Percentiles rank a stretch among this genome's conserved stretches.
phyloP scores from a whole-genome alignment of 306 rosid species.

The Vigna unguiculata region DNA sequence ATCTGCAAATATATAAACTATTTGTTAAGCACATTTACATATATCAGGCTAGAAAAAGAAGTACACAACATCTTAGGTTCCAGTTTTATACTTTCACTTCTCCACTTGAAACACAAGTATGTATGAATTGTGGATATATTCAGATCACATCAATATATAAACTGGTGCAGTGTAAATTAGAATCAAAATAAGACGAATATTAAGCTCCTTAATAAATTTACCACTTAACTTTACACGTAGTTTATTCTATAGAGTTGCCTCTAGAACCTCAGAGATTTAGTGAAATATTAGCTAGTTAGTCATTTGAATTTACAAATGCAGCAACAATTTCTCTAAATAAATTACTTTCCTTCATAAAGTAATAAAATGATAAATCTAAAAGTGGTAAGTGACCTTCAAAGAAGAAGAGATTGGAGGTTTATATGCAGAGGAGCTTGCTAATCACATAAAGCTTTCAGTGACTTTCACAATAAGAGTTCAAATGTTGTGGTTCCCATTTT shows the following conservation, averaged over 20 bases:
- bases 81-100: not conserved
- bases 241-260: not conserved
- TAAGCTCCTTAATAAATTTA: not conserved
- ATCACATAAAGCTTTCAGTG: constrained; percentile 1
- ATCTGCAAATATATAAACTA: constrained; percentile 36
- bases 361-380: too few relatives aligned
- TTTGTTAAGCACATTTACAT: constrained; percentile 1
- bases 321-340: not conserved
- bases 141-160: not conserved
- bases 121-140: not conserved
- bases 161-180: constrained; percentile 1
- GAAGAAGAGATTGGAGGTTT: not conserved
- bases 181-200: not conserved
- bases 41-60: constrained; percentile 2
- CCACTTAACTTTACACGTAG: not conserved
- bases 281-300: not conserved
- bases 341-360: not conserved
- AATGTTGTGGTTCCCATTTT: too few relatives aligned
- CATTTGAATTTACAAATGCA: constrained; percentile 5
- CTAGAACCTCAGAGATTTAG: not conserved
- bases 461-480: too few relatives aligned
- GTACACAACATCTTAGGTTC: not conserved
- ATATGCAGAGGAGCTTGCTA: not conserved
- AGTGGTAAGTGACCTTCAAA: too few relatives aligned
- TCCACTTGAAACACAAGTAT: not conserved